Percentiles rank a stretch among this genome's conserved stretches.
Evolutionary conservation across 2,329 filamentous ascomycete genomes (phyloP).

Genomic region (Stachybotrys elegans): DNA sequence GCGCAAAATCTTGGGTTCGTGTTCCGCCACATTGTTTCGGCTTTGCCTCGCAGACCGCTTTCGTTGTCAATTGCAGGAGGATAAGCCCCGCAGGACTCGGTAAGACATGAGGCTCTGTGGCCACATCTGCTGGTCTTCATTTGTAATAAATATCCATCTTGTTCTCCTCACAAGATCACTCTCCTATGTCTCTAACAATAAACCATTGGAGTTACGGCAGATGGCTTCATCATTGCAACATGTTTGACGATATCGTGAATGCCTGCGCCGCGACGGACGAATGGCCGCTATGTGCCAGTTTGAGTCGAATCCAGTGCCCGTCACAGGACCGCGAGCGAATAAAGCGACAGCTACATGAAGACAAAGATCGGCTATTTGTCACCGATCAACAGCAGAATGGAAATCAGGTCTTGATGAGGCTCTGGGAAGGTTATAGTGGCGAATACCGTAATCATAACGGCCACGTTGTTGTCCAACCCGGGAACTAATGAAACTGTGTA

Average conservation of each 20-base stretch:
- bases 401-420: background rate
- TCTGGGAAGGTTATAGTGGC: background rate
- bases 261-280: background rate
- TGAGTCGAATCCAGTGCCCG: background rate
- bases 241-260: background rate
- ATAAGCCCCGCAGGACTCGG: background rate
- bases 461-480: background rate
- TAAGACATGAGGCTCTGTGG: background rate
- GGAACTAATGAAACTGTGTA: background rate
- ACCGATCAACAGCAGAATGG: background rate
- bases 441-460: background rate
- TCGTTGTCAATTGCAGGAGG: background rate
- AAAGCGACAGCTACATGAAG: background rate
- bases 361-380: background rate
- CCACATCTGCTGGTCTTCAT: no score
- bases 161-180: background rate
- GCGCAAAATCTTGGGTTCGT: no score
- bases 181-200: background rate
- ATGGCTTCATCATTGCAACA: background rate
- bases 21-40: no score
- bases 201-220: no score
- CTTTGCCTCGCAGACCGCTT: background rate
- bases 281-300: background rate
- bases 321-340: background rate
- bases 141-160: background rate